Evolutionary conservation across 768 basidiomycete genomes (phyloP).

Genomic region (Suillus paluster): DNA sequence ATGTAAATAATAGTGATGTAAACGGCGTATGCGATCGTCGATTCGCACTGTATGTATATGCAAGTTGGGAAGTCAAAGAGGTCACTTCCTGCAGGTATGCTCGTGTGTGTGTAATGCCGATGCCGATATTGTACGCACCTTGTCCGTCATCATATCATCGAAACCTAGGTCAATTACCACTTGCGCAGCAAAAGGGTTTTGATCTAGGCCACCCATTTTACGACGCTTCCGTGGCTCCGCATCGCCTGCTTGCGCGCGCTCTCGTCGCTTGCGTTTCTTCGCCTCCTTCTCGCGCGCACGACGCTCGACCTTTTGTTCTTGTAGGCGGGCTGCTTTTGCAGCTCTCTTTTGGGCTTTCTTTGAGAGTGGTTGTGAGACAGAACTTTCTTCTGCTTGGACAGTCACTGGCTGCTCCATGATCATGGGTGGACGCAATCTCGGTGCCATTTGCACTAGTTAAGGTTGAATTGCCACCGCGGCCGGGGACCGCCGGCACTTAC

Average conservation of each 20-base stretch:
- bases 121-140: slow-evolving; percentile 52
- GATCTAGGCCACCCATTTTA: slow-evolving; percentile 30
- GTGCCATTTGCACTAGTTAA: background rate
- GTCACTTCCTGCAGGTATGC: slow-evolving; percentile 72
- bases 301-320: slow-evolving; percentile 71
- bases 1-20: slow-evolving; percentile 74
- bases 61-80: slow-evolving; percentile 88
- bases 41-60: slow-evolving; percentile 91
- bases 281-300: slow-evolving; percentile 78
- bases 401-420: slow-evolving; percentile 33
- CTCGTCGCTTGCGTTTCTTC: slow-evolving; percentile 73
- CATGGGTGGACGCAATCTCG: background rate
- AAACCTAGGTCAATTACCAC: slow-evolving; percentile 90
- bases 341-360: slow-evolving; percentile 82
- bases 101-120: slow-evolving; percentile 16
- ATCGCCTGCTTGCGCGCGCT: slow-evolving; percentile 63
- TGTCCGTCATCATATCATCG: slow-evolving; percentile 91
- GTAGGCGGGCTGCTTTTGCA: slow-evolving; percentile 68
- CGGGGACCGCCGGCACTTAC: slow-evolving; percentile 9
- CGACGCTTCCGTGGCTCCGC: slow-evolving; percentile 38
- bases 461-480: slow-evolving; percentile 10
- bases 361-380: slow-evolving; percentile 47
- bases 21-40: slow-evolving; percentile 74
- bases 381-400: slow-evolving; percentile 18
- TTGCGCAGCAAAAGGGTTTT: slow-evolving; percentile 55